Base-by-base conservation (phyloP, 768 basidiomycete species). In the Termitomyces sp. region DNA sequence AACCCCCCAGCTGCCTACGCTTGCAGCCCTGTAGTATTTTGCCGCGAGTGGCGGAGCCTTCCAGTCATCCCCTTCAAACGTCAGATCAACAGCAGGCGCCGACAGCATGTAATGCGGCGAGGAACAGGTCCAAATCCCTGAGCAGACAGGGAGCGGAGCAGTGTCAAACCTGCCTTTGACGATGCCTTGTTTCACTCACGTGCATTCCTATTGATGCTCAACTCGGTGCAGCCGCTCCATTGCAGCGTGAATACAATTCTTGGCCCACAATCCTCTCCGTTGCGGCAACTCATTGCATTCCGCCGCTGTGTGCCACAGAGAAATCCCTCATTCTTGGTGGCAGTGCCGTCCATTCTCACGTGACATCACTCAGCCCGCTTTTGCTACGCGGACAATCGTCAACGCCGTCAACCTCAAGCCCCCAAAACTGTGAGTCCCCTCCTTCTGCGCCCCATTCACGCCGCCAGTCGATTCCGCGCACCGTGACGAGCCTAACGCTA, bases 1-100 rank as follows among this genome's bases (percentile, higher is more conserved):
- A 61, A 93, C 90, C 7, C 87, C 88, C 89, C 89, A 93, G 72
- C 89, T 91, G 34, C 86, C 83, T 55, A 88, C 84, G 59, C 86
- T 88, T 42, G 88, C 80, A 7, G 86, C 75, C 59, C 82, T 77
- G 72, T 86, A 84, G 20, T 87, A 77, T 57, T 72, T 72, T 31
- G 78, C 72, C 4, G 79, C 70, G 33, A 79, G 76, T 39, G 77
- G 74, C 44, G 83, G 76, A 30, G 79, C 66, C 60, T 79, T 77
- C 89, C 88, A 89, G 66, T 86, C 88, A 63, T 87, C 85, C 61
- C 83, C 86, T 68, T 88, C 88, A 71, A 86, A 87, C 56, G 78
- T 72, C 67, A 86, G 72, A 68, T 87, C 85, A 63, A 87, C 73
- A 63, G 84, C 64, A 54, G 83, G 71, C 62, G 81, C 78, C 57